Conservation (phyloP, 1,139 yeast genomes). For the Sugiyamaella xylanicola region DNA sequence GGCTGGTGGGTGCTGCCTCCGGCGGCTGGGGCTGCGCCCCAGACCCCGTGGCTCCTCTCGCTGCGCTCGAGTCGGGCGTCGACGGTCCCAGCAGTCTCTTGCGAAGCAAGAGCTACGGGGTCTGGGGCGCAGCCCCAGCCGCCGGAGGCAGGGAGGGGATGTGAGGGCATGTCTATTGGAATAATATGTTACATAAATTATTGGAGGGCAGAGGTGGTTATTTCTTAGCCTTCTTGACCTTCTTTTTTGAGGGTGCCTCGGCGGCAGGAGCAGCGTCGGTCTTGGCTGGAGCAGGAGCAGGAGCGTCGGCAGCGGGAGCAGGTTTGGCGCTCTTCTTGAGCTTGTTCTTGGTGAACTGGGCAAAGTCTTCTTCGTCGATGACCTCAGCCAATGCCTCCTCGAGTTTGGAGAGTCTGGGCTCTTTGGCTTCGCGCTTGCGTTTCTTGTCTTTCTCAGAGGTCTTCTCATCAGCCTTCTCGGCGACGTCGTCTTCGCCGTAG, state of each 20-base stretch:
- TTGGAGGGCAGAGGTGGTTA: background rate
- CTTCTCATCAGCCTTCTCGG: conserved; percentile 34
- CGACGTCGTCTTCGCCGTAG: conserved; percentile 50
- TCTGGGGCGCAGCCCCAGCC: background rate
- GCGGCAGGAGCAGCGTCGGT: background rate
- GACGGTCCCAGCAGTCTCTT: too few species aligned
- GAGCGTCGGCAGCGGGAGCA: background rate
- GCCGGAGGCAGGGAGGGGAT: background rate
- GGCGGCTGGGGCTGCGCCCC: background rate
- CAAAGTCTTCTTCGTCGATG: conserved; percentile 63
- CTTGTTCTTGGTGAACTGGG: conserved; percentile 43
- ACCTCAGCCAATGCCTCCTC: conserved; percentile 81
- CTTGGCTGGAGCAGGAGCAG: background rate
- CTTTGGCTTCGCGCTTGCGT: conserved; percentile 43
- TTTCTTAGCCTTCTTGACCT: conserved; percentile 16
- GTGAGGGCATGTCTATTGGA: background rate
- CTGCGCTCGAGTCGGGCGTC: too few species aligned
- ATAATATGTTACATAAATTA: conserved; percentile 14
- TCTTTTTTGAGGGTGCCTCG: conserved; percentile 4
- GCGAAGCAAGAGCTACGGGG: background rate
- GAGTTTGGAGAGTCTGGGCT: conserved; percentile 56
- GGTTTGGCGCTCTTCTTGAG: conserved; percentile 18
- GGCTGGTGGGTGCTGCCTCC: too few species aligned
- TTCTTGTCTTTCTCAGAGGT: conserved; percentile 37
- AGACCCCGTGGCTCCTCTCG: too few species aligned